Percentiles rank a stretch among this genome's conserved stretches.
Evolutionary conservation across 2,329 filamentous ascomycete genomes (phyloP).

Genomic region (Phialophora tarda): DNA sequence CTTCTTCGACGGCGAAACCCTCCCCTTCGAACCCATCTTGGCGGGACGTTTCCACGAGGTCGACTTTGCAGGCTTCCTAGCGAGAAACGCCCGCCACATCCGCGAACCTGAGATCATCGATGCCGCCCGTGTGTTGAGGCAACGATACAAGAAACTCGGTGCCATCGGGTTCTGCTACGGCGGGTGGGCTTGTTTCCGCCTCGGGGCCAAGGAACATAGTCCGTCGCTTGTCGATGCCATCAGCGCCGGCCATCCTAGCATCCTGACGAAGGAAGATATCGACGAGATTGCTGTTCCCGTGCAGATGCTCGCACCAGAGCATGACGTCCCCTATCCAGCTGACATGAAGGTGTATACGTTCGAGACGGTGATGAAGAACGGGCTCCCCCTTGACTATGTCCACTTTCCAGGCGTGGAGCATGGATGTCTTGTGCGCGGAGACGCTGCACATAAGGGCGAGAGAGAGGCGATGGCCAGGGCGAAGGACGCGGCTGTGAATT

Average conservation of each 20-base stretch:
- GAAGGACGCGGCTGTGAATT: constrained; percentile 56
- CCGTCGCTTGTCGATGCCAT: constrained; percentile 54
- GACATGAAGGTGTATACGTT: constrained; percentile 57
- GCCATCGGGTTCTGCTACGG: constrained; percentile 57
- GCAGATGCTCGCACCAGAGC: constrained; percentile 59
- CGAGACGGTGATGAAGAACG: constrained; percentile 47
- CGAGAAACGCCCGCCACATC: constrained; percentile 49
- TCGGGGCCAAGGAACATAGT: constrained; percentile 50
- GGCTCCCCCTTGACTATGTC: constrained; percentile 57
- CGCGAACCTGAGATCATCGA: constrained; percentile 51
- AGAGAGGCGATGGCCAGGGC: constrained; percentile 54
- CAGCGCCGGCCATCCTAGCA: constrained; percentile 53
- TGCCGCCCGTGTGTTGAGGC: constrained; percentile 48
- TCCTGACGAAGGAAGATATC: constrained; percentile 52
- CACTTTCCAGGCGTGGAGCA: constrained; percentile 59
- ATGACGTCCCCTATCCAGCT: constrained; percentile 50
- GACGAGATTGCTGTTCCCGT: constrained; percentile 55
- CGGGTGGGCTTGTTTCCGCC: constrained; percentile 54
- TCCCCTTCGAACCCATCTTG: constrained; percentile 49
- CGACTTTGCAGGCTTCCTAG: constrained; percentile 49
- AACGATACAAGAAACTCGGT: constrained; percentile 48
- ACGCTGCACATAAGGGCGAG: constrained; percentile 48
- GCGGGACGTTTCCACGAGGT: constrained; percentile 45
- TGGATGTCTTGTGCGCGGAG: constrained; percentile 52
- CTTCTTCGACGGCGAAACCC: constrained; percentile 47